Percentiles rank a stretch among this genome's conserved stretches.
These are phyloP conservation scores for Apiospora saccharicola DNA, from an alignment of 2,329 filamentous ascomycete species.

Conservation along the genomic window DNA sequence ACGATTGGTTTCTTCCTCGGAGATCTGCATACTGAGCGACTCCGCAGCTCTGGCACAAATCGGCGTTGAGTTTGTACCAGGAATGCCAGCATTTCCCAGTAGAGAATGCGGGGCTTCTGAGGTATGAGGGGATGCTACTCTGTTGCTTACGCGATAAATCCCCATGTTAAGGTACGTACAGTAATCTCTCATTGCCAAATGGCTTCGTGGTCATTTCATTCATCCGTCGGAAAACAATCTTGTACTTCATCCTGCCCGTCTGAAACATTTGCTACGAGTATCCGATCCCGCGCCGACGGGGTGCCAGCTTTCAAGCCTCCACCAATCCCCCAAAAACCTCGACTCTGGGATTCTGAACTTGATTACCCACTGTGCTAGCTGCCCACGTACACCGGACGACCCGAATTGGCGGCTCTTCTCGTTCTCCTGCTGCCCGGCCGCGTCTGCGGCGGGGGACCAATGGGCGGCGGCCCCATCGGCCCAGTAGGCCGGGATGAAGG, in stretches of 20 bases:
- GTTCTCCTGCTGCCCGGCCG: not conserved
- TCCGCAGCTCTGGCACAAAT: not conserved
- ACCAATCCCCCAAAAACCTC: too few species aligned
- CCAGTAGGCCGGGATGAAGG: not conserved
- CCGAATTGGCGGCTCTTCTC: not conserved
- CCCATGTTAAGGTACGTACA: not conserved
- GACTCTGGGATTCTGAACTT: too few species aligned
- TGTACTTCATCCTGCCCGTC: too few species aligned
- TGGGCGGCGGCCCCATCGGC: not conserved
- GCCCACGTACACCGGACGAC: not conserved
- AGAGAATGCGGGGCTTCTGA: not conserved
- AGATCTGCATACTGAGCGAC: not conserved
- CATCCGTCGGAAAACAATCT: too few species aligned
- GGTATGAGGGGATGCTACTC: not conserved
- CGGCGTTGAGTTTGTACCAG: not conserved
- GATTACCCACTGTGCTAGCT: not conserved
- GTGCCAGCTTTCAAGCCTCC: too few species aligned
- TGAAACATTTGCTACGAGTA: too few species aligned
- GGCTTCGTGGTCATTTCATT: too few species aligned
- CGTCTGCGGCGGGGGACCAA: too few species aligned
- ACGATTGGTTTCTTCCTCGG: fast-evolving
- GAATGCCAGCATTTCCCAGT: too few species aligned
- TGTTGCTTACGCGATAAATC: not conserved
- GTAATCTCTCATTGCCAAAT: too few species aligned
- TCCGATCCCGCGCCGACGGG: too few species aligned